Base-by-base conservation (phyloP, 164 flowering plant species). In the Aristolochia contorta region DNA sequence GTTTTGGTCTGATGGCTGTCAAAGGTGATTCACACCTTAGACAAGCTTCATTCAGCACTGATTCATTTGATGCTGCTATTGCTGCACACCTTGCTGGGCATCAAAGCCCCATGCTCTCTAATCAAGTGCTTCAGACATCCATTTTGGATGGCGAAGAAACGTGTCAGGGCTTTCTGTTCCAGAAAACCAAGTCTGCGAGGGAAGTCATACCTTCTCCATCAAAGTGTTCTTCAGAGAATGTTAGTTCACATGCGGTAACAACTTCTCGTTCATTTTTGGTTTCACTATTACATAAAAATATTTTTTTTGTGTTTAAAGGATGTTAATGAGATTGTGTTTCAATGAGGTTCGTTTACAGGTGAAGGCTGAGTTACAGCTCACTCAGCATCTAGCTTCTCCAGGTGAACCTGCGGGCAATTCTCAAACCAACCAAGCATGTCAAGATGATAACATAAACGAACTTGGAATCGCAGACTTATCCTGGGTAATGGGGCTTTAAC, bases 101-200 rank as follows among this genome's bases (percentile, higher is more conserved):
- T 67, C 84, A 78, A 64, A 73, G 71, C 45, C 75, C 57, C 61
- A 63, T 32, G 20, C 47, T 64, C 58, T 54, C 82, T 19, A 70
- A 61, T 54, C 64, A 72, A 51, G 63, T 71, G 30, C 68, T 82
- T 33, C 75, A 75, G 73, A 64, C 70, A 63, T 90, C 96, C 58
- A 84, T 93, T 30, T 93, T 84, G 94, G 95, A 88, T 79, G 94
- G 82, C 65, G 99, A 93, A 73, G 96, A 90, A 75, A 85, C 97
- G 56, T 85, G 99, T 65, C 97, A 93, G 80, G 97, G 82, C 33
- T 93, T 93, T 73, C 72, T 84, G 50, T 86, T 93, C 69, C 78
- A 73, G 62, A 89, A 78, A 68, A 71, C 69, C 37, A 48, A 63
- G 41, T 32, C 59, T 57, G 54, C 48, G 19, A 51, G 45, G 56